These are phyloP conservation scores for Wallacemonas sp. DNA, from an alignment of 208 protist species.

Conservation along the genomic window DNA sequence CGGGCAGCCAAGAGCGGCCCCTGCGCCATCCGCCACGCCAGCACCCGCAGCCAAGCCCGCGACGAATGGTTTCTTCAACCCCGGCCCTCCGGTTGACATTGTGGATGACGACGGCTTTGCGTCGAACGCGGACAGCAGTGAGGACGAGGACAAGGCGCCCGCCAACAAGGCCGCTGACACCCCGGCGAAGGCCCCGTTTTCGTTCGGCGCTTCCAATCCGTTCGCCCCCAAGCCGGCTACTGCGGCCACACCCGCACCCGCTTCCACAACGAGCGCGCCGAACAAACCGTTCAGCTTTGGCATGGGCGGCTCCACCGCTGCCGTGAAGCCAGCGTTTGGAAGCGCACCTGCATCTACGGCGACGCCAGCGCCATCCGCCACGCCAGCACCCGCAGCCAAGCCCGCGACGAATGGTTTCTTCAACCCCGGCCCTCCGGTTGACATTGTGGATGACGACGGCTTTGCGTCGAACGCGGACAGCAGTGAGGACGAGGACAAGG, in stretches of 20 bases:
- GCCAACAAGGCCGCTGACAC: conserved; percentile 16
- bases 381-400: conserved; percentile 6
- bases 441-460: conserved; percentile 42
- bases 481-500: conserved; percentile 37
- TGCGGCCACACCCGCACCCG: background rate
- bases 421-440: conserved; percentile 22
- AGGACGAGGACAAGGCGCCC: conserved; percentile 28
- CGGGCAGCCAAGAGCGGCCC: background rate
- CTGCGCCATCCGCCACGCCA: conserved; percentile 6
- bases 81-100: conserved; percentile 56
- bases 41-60: background rate
- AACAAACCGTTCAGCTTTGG: too few relatives aligned
- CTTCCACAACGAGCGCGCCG: background rate
- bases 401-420: conserved; percentile 24
- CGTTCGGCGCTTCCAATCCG: conserved; percentile 3
- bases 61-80: conserved; percentile 46
- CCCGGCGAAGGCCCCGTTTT: conserved; percentile 26
- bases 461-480: conserved; percentile 54
- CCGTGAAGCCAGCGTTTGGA: conserved; percentile 26
- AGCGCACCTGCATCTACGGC: conserved; percentile 13
- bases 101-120: conserved; percentile 71
- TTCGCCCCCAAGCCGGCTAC: too few relatives aligned
- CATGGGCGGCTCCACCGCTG: too few relatives aligned
- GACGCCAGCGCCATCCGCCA: too few relatives aligned
- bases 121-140: conserved; percentile 54